Percentiles rank a stretch among this genome's conserved stretches.
These are phyloP conservation scores for Geotrichum restrictum DNA, from an alignment of 1,139 yeast species.

Conservation along the genomic window DNA sequence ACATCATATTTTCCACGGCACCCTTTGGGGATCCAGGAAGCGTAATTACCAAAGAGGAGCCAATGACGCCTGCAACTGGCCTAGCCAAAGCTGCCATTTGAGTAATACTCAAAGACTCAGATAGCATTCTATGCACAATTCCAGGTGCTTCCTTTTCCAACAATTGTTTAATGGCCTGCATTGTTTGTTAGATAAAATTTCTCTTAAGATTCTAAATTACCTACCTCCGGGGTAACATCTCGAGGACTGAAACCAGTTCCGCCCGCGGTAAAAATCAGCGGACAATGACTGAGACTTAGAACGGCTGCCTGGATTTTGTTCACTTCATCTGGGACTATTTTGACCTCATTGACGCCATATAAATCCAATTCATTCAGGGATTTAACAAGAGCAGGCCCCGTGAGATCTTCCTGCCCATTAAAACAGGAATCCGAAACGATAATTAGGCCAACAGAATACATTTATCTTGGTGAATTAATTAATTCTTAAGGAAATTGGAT, in stretches of 20 bases:
- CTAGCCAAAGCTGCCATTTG: constrained; percentile 47
- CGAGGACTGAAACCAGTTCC: constrained; percentile 48
- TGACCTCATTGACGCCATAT: constrained; percentile 22
- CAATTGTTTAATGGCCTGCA: constrained; percentile 41
- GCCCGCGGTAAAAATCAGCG: constrained; percentile 44
- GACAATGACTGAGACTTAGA: constrained; percentile 27
- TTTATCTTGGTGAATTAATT: too few relatives aligned
- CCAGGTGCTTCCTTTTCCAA: constrained; percentile 47
- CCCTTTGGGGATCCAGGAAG: constrained; percentile 52
- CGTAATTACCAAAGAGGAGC: constrained; percentile 41
- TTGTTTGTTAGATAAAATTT: not conserved
- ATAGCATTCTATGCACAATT: constrained; percentile 46
- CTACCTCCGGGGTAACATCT: constrained; percentile 47
- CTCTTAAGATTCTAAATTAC: not conserved
- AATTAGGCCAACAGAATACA: constrained; percentile 35
- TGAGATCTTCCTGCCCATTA: constrained; percentile 34
- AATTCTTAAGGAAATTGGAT: too few relatives aligned
- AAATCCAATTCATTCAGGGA: constrained; percentile 8
- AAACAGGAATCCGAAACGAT: constrained; percentile 43
- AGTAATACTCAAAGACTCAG: constrained; percentile 41
- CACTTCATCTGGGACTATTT: constrained; percentile 37
- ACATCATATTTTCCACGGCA: constrained; percentile 44
- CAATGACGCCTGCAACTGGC: constrained; percentile 46
- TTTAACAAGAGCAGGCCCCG: constrained; percentile 27
- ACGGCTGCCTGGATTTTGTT: constrained; percentile 36